Conservation (phyloP, 2,329 filamentous ascomycete genomes). For the Pseudogymnoascus sp. region DNA sequence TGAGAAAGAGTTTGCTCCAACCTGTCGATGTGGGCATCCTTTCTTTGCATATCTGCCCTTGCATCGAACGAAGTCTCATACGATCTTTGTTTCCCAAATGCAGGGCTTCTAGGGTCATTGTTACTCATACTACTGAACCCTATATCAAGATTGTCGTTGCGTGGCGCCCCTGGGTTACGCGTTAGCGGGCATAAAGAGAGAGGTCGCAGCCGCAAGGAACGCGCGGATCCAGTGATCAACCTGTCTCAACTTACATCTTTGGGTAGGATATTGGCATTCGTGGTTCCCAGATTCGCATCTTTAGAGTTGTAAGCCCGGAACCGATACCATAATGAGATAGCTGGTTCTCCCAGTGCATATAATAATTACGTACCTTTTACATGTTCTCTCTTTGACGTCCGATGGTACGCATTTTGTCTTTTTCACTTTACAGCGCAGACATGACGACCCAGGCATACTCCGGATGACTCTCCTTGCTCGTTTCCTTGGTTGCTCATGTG, state of each 20-base stretch:
- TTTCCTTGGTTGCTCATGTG: slow-evolving; percentile 4
- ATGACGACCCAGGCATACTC: background rate
- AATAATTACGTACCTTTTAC: background rate
- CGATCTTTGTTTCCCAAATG: background rate
- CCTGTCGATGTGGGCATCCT: background rate
- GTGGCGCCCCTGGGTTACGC: background rate
- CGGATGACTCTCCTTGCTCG: background rate
- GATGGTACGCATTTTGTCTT: slow-evolving; percentile 2
- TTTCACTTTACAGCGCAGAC: slow-evolving; percentile 1
- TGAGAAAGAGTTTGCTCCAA: background rate
- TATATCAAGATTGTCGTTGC: background rate
- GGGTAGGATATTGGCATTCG: background rate
- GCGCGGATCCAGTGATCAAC: background rate
- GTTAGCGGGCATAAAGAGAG: background rate
- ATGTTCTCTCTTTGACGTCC: background rate
- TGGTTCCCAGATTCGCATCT: background rate
- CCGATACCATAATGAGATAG: background rate
- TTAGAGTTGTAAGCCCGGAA: background rate
- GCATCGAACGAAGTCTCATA: background rate
- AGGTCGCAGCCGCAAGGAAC: background rate
- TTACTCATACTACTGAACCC: background rate
- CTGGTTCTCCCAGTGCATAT: background rate
- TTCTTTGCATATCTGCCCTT: background rate
- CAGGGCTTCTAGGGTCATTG: background rate
- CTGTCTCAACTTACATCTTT: background rate